Evolutionary conservation across 2,329 filamentous ascomycete genomes (phyloP).

Genomic region (Beauveria asiatica): DNA sequence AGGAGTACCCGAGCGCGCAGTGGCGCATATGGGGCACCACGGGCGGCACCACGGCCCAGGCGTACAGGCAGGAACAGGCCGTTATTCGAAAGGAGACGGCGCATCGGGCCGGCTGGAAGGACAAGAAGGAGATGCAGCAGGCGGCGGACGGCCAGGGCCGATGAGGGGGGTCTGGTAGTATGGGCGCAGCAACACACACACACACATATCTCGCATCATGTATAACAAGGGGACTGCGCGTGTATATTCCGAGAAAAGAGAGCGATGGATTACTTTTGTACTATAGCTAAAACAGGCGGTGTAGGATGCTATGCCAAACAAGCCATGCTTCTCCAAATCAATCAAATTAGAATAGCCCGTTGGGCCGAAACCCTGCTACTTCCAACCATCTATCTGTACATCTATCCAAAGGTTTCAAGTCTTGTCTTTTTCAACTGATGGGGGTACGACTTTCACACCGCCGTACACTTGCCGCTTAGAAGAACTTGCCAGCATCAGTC

Average conservation of each 20-base stretch:
- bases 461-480: conserved; percentile 25
- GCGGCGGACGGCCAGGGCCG: neutral
- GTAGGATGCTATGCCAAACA: neutral
- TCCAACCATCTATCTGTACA: neutral
- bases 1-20: conserved; percentile 37
- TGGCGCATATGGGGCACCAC: conserved; percentile 62
- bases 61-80: conserved; percentile 27
- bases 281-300: conserved; percentile 15
- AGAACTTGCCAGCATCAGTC: conserved; percentile 44
- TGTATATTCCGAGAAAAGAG: conserved; percentile 15
- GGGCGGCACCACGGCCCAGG: conserved; percentile 41
- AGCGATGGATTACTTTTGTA: conserved; percentile 21
- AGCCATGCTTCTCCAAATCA: conserved; percentile 17
- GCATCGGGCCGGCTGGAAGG: conserved; percentile 25
- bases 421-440: neutral
- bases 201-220: neutral
- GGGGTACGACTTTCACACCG: neutral
- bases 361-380: conserved; percentile 1
- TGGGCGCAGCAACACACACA: neutral
- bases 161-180: neutral
- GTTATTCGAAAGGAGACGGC: conserved; percentile 26
- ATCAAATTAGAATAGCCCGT: neutral
- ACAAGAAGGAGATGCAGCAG: neutral
- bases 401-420: neutral
- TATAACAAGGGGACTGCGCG: conserved; percentile 1